Conservation (phyloP, 371 early-diverging fungal species). For the Apophysomyces ossiformis region DNA sequence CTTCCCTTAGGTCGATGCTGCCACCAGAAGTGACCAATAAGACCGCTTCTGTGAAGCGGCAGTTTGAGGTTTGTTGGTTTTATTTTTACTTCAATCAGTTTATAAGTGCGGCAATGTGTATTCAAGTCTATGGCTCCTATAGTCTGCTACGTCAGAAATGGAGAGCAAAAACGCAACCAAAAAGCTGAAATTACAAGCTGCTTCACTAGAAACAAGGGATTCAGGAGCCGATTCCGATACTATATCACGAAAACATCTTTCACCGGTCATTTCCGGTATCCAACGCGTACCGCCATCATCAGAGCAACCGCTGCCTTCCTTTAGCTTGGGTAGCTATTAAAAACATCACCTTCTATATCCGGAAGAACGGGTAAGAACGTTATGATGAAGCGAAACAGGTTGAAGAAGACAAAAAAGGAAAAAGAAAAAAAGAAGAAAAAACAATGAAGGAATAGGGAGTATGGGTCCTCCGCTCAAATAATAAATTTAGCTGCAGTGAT, state of each 20-base stretch:
- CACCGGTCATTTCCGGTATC: background rate
- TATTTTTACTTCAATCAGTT: background rate
- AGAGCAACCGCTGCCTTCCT: background rate
- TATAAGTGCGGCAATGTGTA: background rate
- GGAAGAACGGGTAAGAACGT: constrained; percentile 1
- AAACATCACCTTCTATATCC: background rate
- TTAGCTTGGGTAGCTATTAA: background rate
- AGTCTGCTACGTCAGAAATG: background rate
- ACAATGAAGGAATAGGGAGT: no score
- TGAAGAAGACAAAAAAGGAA: background rate
- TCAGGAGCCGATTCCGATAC: background rate
- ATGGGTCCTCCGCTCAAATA: no score
- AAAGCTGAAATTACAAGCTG: background rate
- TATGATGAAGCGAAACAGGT: background rate
- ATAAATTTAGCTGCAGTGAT: no score
- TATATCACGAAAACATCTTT: background rate
- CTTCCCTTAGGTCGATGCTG: background rate
- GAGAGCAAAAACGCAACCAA: background rate
- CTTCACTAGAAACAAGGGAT: background rate
- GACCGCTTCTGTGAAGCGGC: background rate
- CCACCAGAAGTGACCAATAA: background rate
- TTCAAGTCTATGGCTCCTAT: background rate
- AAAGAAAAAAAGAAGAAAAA: no score
- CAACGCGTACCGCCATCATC: background rate
- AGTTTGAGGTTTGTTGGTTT: background rate